Evolutionary conservation across 768 basidiomycete species (phyloP), one percentile per base, ranked within the genome.

Genomic region (Rickenella mellea): DNA sequence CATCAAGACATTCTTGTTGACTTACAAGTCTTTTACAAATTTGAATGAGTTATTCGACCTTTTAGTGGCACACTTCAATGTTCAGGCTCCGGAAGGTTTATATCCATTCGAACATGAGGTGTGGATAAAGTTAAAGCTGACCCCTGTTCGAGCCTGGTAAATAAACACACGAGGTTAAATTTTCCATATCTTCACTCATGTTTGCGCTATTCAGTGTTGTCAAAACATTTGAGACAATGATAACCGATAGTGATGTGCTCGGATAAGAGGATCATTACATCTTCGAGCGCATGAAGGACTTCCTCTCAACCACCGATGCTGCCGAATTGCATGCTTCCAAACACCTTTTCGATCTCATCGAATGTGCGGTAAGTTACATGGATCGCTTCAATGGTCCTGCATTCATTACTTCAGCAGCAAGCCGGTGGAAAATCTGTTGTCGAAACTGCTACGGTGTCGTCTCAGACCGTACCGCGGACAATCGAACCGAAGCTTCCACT

Each of bases 1-100:
- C 63, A 85, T 73, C 58, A 81, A 83, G 56, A 82, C 92, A 1
- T 98, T 98, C 73, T 63, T 98, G 49, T 83, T 96, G 77, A 96
- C 94, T 1, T 96, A 89, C 70, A 89, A 92, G 55, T 92, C 90
- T 1, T 97, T 98, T 61, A 88, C 87, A 12, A 81, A 80, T 5
- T 66, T 86, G 33, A 76, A 86, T 43, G 82, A 90, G 37, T 65
- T 98, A 7, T 82, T 94, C 42, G 80, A 90, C 44, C 69, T 84
- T 14, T 77, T 98, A 15, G 73, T 85, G 5, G 69, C 74, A 32
- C 79, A 94, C 14, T 98, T 91, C 64, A 70, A 73, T 51, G 80
- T 92, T 21, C 69, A 75, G 38, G 71, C 86, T 19, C 94, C 92
- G 0, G 68, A 73, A 5, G 78, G 73, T 5, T 55, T 97, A 27